Percentiles rank a stretch among this genome's conserved stretches.
phyloP scores from a whole-genome alignment of 441 rosid genomes.

The Gossypium lobatum region DNA sequence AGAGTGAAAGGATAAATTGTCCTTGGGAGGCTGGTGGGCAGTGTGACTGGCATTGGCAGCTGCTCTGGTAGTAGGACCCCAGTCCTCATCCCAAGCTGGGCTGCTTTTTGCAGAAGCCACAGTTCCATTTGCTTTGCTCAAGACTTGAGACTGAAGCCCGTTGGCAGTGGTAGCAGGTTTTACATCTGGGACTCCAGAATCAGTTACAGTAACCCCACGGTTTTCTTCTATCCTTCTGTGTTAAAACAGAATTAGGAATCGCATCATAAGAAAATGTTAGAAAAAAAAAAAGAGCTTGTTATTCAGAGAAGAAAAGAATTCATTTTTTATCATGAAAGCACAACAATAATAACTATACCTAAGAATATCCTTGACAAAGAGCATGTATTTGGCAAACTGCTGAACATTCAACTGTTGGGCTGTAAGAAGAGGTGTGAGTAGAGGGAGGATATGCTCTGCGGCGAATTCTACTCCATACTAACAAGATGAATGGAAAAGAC shows the following conservation, averaged over 20 bases:
- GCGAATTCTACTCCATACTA: slow-evolving; percentile 82
- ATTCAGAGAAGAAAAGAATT: background rate
- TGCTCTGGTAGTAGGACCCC: slow-evolving; percentile 49
- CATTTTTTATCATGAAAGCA: background rate
- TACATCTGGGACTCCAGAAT: slow-evolving; percentile 55
- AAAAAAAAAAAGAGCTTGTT: background rate
- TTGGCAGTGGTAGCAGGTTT: slow-evolving; percentile 35
- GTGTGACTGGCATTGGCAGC: slow-evolving; percentile 21
- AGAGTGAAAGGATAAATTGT: slow-evolving; percentile 15
- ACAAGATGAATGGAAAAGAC: slow-evolving; percentile 15
- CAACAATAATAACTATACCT: slow-evolving; percentile 36
- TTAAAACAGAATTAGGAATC: slow-evolving; percentile 5
- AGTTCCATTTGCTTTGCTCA: slow-evolving; percentile 33
- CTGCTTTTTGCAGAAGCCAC: slow-evolving; percentile 46
- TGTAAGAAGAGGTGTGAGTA: slow-evolving; percentile 72
- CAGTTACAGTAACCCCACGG: slow-evolving; percentile 70
- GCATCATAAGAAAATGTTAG: background rate
- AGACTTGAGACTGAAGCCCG: slow-evolving; percentile 45
- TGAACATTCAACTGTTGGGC: slow-evolving; percentile 85
- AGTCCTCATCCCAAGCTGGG: slow-evolving; percentile 85
- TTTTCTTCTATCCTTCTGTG: slow-evolving; percentile 89
- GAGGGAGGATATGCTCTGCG: slow-evolving; percentile 76
- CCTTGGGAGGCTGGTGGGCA: slow-evolving; percentile 29
- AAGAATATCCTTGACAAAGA: slow-evolving; percentile 78
- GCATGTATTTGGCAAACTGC: slow-evolving; percentile 90